These are phyloP conservation scores for Hibiscus mutabilis DNA, from an alignment of 345 rosid species.

Conservation along the genomic window DNA sequence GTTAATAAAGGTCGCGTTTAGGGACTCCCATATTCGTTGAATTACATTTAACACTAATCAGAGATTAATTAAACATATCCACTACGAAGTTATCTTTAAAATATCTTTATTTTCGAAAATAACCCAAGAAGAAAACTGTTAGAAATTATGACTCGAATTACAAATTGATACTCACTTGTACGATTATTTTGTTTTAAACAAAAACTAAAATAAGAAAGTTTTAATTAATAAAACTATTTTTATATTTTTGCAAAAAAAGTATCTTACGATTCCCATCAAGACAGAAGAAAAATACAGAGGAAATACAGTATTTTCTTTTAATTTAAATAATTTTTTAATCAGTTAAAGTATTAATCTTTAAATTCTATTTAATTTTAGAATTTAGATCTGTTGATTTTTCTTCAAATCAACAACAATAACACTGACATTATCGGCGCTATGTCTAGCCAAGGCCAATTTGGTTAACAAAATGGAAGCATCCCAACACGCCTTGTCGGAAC, in stretches of 20 bases:
- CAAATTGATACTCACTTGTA: too few relatives aligned
- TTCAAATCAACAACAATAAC: conserved; percentile 77
- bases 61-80: neutral
- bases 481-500: conserved; percentile 56
- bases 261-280: too few relatives aligned
- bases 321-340: neutral
- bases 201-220: too few relatives aligned
- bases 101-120: too few relatives aligned
- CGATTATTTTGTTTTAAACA: too few relatives aligned
- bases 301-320: too few relatives aligned
- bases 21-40: neutral
- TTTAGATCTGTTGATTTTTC: conserved; percentile 17
- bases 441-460: conserved; percentile 73
- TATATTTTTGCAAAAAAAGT: too few relatives aligned
- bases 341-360: neutral
- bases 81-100: neutral
- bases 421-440: conserved; percentile 73
- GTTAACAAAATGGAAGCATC: conserved; percentile 80
- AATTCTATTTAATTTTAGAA: neutral
- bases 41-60: neutral
- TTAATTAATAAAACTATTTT: too few relatives aligned
- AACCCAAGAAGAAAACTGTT: too few relatives aligned
- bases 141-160: too few relatives aligned
- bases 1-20: too few relatives aligned
- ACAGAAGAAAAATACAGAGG: too few relatives aligned